A percentile compares a stretch with the other conserved stretches of the same genome.
phyloP scores from a whole-genome alignment of 1,284 basidiomycete species.

The Malassezia caprae region DNA sequence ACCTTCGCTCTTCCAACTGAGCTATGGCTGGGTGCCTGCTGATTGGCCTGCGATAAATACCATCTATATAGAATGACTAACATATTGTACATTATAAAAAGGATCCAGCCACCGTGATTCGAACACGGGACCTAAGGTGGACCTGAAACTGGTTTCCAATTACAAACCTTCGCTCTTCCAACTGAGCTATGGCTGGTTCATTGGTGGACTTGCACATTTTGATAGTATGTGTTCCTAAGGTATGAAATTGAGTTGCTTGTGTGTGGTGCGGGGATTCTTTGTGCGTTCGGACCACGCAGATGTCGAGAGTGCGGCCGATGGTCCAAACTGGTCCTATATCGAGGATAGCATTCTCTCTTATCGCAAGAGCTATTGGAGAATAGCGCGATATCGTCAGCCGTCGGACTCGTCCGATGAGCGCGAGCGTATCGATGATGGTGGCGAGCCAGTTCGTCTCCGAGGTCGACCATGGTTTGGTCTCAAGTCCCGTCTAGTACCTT shows the following conservation, averaged over 20 bases:
- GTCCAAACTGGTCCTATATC: background rate
- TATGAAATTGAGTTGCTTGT: background rate
- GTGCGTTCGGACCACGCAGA: background rate
- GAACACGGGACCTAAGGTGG: conserved; percentile 24
- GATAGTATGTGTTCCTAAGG: background rate
- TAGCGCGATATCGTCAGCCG: background rate
- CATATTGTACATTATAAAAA: background rate
- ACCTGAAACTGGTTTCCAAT: conserved; percentile 14
- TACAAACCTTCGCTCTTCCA: conserved; percentile 24
- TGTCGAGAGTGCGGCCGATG: background rate
- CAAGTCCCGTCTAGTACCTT: background rate
- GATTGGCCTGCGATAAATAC: background rate
- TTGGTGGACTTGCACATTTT: background rate
- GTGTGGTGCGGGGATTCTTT: background rate
- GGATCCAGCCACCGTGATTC: conserved; percentile 22
- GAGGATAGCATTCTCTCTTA: background rate
- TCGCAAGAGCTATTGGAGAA: background rate
- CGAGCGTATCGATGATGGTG: background rate
- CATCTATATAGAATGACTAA: background rate
- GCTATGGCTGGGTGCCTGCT: conserved; percentile 17
- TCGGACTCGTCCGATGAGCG: background rate
- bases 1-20: conserved; percentile 23
- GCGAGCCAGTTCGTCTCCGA: background rate
- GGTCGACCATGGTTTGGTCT: background rate
- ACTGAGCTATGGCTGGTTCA: conserved; percentile 21